Evolutionary conservation across 2,329 filamentous ascomycete species (phyloP).

Genomic region (Fusarium napiforme): DNA sequence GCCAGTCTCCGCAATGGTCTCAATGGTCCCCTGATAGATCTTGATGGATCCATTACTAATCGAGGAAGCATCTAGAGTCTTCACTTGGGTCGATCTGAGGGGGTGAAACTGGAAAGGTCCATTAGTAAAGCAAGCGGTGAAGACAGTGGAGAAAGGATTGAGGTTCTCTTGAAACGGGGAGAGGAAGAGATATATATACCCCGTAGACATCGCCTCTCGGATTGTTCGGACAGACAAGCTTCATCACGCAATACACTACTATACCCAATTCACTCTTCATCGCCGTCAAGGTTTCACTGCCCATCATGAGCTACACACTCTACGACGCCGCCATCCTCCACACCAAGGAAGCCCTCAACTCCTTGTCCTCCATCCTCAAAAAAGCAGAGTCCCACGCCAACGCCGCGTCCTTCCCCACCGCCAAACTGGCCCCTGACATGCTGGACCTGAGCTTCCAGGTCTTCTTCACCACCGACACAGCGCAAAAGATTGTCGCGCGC

Average conservation of each 20-base stretch:
- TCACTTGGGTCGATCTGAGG: not conserved
- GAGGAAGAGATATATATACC: conserved; percentile 24
- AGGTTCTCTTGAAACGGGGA: not conserved
- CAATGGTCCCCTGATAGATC: not conserved
- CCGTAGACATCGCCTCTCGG: not conserved
- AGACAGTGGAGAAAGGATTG: not conserved
- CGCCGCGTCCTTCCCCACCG: conserved; percentile 46
- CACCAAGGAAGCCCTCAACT: conserved; percentile 47
- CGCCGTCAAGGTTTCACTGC: not conserved
- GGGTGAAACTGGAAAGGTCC: not conserved
- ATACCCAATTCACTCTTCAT: conserved; percentile 9
- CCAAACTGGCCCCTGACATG: conserved; percentile 56
- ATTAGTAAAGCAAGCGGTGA: conserved; percentile 34
- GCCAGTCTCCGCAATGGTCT: not conserved
- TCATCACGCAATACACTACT: conserved; percentile 35
- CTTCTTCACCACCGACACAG: conserved; percentile 45
- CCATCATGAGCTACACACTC: conserved; percentile 54
- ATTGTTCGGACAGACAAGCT: not conserved
- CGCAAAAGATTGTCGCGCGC: conserved; percentile 50
- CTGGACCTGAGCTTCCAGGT: conserved; percentile 56
- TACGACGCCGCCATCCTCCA: conserved; percentile 54
- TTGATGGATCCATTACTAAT: conserved; percentile 26
- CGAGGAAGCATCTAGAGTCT: conserved; percentile 29
- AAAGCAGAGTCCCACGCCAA: conserved; percentile 51
- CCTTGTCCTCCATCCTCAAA: conserved; percentile 50